phyloP scores from a whole-genome alignment of 108 stramenopile genomes.

The Nitzschia putrida region DNA sequence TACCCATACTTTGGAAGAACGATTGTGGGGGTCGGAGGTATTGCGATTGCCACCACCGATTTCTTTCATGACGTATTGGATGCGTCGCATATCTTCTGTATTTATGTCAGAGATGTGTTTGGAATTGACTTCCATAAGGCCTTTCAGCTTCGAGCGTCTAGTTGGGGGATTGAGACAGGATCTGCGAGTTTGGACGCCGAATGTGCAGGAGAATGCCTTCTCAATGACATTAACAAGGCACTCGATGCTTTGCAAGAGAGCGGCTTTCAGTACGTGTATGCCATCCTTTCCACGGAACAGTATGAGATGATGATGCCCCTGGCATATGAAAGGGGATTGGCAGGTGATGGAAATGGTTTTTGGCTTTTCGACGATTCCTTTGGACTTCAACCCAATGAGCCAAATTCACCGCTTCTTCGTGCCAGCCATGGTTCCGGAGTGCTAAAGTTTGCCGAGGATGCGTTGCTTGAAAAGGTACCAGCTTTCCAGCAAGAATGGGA shows the following conservation, averaged over 20 bases:
- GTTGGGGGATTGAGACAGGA: background rate
- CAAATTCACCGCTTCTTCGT: background rate
- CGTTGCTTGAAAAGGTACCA: background rate
- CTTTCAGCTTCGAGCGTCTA: background rate
- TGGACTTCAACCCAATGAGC: background rate
- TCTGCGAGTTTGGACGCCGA: background rate
- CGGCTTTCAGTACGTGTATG: conserved; percentile 14
- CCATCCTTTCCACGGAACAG: conserved; percentile 9
- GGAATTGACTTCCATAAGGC: background rate
- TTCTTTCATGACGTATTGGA: conserved; percentile 14
- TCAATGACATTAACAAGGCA: conserved; percentile 9
- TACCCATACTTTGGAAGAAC: conserved; percentile 44
- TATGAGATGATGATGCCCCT: conserved; percentile 22
- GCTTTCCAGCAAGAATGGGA: conserved; percentile 1
- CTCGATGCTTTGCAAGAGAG: conserved; percentile 11
- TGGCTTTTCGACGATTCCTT: conserved; percentile 25
- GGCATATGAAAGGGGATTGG: conserved; percentile 11
- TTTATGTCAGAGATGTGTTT: background rate
- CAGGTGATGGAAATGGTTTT: conserved; percentile 13
- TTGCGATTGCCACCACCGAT: conserved; percentile 20
- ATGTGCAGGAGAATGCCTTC: background rate
- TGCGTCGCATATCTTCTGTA: conserved; percentile 1
- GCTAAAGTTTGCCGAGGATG: background rate
- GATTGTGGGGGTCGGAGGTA: conserved; percentile 38
- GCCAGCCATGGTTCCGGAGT: background rate